phyloP scores from a whole-genome alignment of 2,329 filamentous ascomycete genomes.

The Bipolaris victoriae region DNA sequence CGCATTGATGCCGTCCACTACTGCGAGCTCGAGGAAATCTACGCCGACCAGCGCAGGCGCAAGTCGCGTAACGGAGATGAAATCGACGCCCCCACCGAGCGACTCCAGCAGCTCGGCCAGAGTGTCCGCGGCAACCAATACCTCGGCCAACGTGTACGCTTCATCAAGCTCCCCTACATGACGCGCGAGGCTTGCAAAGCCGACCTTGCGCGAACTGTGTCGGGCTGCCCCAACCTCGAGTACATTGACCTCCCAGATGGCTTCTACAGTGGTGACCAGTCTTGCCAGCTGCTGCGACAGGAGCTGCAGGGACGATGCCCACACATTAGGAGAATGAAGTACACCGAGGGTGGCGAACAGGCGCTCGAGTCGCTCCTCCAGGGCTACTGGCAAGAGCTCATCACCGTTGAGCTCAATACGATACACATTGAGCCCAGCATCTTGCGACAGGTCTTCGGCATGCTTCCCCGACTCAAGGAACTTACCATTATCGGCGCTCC shows the following conservation, averaged over 20 bases:
- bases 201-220: constrained; percentile 83
- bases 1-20: constrained; percentile 95
- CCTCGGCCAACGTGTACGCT: constrained; percentile 73
- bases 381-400: constrained; percentile 72
- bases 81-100: constrained; percentile 76
- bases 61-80: constrained; percentile 72
- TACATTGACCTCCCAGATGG: constrained; percentile 92
- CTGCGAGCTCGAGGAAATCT: constrained; percentile 82
- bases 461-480: constrained; percentile 71
- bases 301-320: constrained; percentile 85
- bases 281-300: constrained; percentile 76
- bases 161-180: constrained; percentile 93
- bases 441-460: constrained; percentile 72
- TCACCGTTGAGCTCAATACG: constrained; percentile 72
- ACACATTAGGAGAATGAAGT: constrained; percentile 88
- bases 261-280: constrained; percentile 79
- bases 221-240: constrained; percentile 80
- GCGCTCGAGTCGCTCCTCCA: constrained; percentile 73
- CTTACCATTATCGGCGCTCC: constrained; percentile 74
- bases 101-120: constrained; percentile 78
- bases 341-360: constrained; percentile 76
- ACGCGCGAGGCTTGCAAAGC: constrained; percentile 84
- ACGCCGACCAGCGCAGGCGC: constrained; percentile 71
- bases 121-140: constrained; percentile 79
- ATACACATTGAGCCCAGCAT: constrained; percentile 73